phyloP scores from a whole-genome alignment of 2,329 filamentous ascomycete species.

The Paecilomyces sp. region DNA sequence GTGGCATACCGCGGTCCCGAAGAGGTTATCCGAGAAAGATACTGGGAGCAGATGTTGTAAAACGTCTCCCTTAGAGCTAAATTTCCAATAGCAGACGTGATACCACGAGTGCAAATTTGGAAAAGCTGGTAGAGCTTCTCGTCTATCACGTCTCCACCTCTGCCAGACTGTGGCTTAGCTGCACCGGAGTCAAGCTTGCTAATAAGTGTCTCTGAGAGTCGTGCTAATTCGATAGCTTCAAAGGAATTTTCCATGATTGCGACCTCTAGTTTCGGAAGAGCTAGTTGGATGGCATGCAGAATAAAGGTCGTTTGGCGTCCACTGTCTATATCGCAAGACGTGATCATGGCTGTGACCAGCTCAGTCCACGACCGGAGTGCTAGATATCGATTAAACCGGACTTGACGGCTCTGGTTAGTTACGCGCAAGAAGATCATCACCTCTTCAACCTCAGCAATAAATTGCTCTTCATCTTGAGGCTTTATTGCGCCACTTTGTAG shows the following conservation, averaged over 20 bases:
- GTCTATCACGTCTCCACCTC: conserved; percentile 64
- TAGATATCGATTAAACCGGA: conserved; percentile 47
- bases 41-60: conserved; percentile 86
- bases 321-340: conserved; percentile 71
- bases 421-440: conserved; percentile 32
- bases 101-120: conserved; percentile 73
- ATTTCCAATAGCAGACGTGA: conserved; percentile 65
- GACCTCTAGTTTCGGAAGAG: conserved; percentile 78
- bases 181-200: conserved; percentile 30
- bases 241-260: conserved; percentile 62
- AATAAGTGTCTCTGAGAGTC: conserved; percentile 62
- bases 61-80: conserved; percentile 71
- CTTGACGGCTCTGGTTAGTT: conserved; percentile 32
- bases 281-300: conserved; percentile 76
- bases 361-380: conserved; percentile 80
- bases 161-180: conserved; percentile 33
- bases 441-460: conserved; percentile 30
- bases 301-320: conserved; percentile 69
- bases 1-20: conserved; percentile 44
- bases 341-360: conserved; percentile 73
- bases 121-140: conserved; percentile 91
- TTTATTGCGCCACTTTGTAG: conserved; percentile 38
- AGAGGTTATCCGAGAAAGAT: conserved; percentile 60
- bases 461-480: conserved; percentile 33
- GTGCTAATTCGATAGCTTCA: conserved; percentile 69